These are phyloP conservation scores for Uronychia setigera DNA, from an alignment of 73 alveolate genomes.

Conservation along the genomic window DNA sequence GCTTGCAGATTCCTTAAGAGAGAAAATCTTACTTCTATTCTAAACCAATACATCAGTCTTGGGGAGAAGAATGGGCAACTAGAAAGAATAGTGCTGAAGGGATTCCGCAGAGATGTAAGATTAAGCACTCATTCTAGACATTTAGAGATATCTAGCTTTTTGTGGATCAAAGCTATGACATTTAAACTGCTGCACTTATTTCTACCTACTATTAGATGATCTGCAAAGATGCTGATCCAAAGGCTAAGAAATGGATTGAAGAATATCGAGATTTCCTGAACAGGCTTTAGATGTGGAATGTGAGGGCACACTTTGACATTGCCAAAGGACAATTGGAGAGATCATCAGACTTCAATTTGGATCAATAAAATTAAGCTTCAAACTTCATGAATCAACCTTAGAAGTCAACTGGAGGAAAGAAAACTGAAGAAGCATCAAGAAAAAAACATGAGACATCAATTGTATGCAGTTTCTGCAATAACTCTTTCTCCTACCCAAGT, in stretches of 20 bases:
- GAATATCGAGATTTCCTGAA: constrained; percentile 1
- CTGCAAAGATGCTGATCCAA: background rate
- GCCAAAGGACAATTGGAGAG: background rate
- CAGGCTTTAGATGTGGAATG: constrained; percentile 1
- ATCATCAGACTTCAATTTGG: background rate
- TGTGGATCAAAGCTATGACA: background rate
- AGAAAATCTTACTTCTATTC: background rate
- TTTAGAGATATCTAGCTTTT: background rate
- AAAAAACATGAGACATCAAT: background rate
- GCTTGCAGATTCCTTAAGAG: background rate
- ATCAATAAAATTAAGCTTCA: too few relatives aligned
- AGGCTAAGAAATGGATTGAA: background rate
- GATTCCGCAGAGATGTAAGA: background rate
- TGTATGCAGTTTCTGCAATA: background rate
- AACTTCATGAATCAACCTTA: too few relatives aligned
- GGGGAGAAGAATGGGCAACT: background rate
- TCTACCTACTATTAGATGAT: background rate
- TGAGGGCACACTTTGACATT: constrained; percentile 4
- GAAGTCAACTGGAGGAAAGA: too few relatives aligned
- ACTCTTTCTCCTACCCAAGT: background rate
- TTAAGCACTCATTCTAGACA: background rate
- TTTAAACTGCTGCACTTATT: background rate
- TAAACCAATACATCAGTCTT: background rate
- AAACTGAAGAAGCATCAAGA: background rate
- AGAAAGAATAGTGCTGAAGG: background rate